phyloP scores from a whole-genome alignment of 768 basidiomycete genomes.

The Suillus clintonianus region DNA sequence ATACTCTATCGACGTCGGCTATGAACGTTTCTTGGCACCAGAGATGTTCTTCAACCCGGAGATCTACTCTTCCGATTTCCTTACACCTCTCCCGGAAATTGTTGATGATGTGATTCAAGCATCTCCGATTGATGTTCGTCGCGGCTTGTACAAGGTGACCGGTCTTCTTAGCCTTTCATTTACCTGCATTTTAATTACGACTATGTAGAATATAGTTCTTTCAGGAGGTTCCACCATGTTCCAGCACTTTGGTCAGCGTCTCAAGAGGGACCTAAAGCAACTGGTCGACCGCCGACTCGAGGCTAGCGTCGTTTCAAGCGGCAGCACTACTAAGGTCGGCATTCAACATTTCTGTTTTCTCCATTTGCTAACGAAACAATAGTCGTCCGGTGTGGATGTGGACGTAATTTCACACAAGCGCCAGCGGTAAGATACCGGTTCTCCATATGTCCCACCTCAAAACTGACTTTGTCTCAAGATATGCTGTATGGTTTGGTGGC shows the following conservation, averaged over 20 bases:
- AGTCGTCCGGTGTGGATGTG: slow-evolving; percentile 97
- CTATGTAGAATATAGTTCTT: slow-evolving; percentile 87
- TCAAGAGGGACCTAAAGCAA: slow-evolving; percentile 94
- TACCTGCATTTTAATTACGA: neutral
- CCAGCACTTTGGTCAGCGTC: slow-evolving; percentile 95
- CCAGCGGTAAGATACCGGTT: slow-evolving; percentile 61
- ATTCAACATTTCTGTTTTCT: neutral
- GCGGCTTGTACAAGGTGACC: slow-evolving; percentile 90
- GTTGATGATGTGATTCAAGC: slow-evolving; percentile 95
- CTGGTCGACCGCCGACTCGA: slow-evolving; percentile 90
- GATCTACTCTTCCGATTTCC: slow-evolving; percentile 95
- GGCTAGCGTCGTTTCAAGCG: slow-evolving; percentile 70
- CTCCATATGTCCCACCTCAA: neutral
- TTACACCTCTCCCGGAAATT: slow-evolving; percentile 94
- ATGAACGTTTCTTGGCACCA: slow-evolving; percentile 98
- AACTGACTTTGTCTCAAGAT: slow-evolving; percentile 41
- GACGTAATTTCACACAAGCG: slow-evolving; percentile 99
- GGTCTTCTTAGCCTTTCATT: neutral
- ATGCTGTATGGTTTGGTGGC: slow-evolving; percentile 98
- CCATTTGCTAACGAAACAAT: neutral
- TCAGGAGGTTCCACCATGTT: slow-evolving; percentile 99
- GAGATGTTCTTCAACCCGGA: slow-evolving; percentile 99
- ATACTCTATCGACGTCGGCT: slow-evolving; percentile 93
- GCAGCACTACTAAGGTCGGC: slow-evolving; percentile 72
- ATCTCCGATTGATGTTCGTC: slow-evolving; percentile 95